Conservation (phyloP, 2,329 filamentous ascomycete genomes). For the Botrytis medusae region DNA sequence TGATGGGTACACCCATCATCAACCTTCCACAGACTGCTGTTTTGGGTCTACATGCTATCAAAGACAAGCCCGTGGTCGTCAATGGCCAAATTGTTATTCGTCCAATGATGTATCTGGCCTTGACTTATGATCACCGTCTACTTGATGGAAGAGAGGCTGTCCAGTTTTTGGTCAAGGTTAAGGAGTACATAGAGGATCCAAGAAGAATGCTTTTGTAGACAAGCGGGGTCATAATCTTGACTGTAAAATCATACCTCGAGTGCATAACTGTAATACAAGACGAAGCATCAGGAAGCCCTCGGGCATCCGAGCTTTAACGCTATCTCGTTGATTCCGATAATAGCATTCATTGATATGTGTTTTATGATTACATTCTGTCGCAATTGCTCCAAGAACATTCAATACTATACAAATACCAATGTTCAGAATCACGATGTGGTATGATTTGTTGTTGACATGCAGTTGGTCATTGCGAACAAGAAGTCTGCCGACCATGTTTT, state of each 20-base stretch:
- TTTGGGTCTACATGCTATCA: slow-evolving; percentile 92
- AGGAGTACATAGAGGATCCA: slow-evolving; percentile 96
- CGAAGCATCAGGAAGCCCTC: slow-evolving; percentile 1
- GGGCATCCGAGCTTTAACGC: background rate
- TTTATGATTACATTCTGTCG: background rate
- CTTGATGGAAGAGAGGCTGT: slow-evolving; percentile 94
- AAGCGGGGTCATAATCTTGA: background rate
- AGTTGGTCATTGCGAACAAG: background rate
- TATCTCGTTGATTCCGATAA: background rate
- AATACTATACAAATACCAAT: background rate
- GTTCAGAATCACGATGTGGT: background rate
- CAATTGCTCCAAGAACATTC: background rate
- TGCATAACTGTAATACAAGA: slow-evolving; percentile 19
- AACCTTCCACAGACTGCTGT: slow-evolving; percentile 93
- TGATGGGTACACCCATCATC: slow-evolving; percentile 98
- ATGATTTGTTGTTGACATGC: background rate
- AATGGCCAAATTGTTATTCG: slow-evolving; percentile 94
- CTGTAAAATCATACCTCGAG: slow-evolving; percentile 19
- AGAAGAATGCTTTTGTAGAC: slow-evolving; percentile 75
- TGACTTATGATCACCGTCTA: slow-evolving; percentile 96
- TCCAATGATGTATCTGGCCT: slow-evolving; percentile 99
- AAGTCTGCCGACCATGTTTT: too few relatives aligned
- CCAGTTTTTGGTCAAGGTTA: slow-evolving; percentile 94
- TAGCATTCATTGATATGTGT: background rate
- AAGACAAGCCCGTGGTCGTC: slow-evolving; percentile 84